Evolutionary conservation across 31 red algal species (phyloP).

Genomic region (Bonnemaisonia californica): DNA sequence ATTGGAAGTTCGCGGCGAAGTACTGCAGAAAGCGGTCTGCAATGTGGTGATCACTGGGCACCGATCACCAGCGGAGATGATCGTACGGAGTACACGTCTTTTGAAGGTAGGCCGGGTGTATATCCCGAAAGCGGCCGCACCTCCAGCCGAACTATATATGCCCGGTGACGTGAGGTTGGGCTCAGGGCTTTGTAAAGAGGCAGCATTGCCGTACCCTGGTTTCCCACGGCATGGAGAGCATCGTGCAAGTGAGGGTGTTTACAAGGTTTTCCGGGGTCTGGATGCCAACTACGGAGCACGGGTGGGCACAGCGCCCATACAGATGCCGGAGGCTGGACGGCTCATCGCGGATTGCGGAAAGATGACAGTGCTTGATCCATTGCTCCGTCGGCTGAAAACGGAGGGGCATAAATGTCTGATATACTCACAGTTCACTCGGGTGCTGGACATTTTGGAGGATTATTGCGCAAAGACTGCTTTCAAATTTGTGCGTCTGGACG

Average conservation of each 20-base stretch:
- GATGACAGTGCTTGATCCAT: slow-evolving; percentile 84
- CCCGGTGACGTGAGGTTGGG: slow-evolving; percentile 50
- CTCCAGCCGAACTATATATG: slow-evolving; percentile 51
- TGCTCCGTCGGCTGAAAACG: slow-evolving; percentile 71
- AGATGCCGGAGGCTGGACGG: slow-evolving; percentile 85
- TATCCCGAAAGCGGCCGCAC: slow-evolving; percentile 68
- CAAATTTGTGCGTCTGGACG: slow-evolving; percentile 93
- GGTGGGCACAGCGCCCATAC: slow-evolving; percentile 68
- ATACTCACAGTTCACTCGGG: slow-evolving; percentile 91
- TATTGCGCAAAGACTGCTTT: slow-evolving; percentile 71
- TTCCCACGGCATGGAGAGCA: slow-evolving; percentile 47
- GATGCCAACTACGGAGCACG: slow-evolving; percentile 75
- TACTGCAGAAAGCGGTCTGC: slow-evolving; percentile 12
- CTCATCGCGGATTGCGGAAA: slow-evolving; percentile 94
- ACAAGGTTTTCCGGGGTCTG: slow-evolving; percentile 58
- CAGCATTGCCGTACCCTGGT: slow-evolving; percentile 53
- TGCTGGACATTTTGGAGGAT: slow-evolving; percentile 95
- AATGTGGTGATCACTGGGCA: slow-evolving; percentile 47
- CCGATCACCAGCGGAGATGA: slow-evolving; percentile 61
- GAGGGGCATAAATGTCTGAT: slow-evolving; percentile 89
- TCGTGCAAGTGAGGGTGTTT: slow-evolving; percentile 28
- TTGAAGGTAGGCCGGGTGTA: slow-evolving; percentile 62
- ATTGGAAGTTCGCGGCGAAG: slow-evolving; percentile 27
- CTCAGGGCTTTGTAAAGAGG: slow-evolving; percentile 19
- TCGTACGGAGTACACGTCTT: slow-evolving; percentile 55